Conservation (phyloP, 2,329 filamentous ascomycete species). For the Monilinia vaccinii-corymbosi region DNA sequence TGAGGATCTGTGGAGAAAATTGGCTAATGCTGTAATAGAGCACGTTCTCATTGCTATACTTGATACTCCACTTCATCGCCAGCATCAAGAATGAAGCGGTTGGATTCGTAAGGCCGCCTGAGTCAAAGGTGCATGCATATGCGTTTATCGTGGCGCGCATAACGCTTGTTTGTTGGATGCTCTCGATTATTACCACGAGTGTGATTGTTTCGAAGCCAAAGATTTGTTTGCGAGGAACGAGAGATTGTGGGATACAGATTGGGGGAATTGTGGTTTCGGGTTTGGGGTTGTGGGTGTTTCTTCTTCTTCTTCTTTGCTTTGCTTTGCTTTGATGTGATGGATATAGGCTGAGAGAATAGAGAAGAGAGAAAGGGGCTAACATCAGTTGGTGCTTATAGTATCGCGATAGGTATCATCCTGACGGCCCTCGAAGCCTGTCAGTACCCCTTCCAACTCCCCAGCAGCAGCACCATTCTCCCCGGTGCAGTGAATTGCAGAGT, state of each 20-base stretch:
- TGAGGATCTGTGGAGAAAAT: no score
- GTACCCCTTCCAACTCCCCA: constrained; percentile 19
- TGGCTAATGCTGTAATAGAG: constrained; percentile 13
- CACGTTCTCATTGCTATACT: constrained; percentile 17
- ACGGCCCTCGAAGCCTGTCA: constrained; percentile 23
- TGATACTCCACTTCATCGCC: constrained; percentile 17
- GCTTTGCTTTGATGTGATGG: not conserved
- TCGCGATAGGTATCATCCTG: constrained; percentile 19
- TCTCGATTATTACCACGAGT: constrained; percentile 15
- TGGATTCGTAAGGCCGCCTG: constrained; percentile 16
- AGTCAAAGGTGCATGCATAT: constrained; percentile 17
- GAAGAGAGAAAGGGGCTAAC: not conserved
- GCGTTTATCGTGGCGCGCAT: constrained; percentile 23
- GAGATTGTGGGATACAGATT: constrained; percentile 15
- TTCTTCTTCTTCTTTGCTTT: no score
- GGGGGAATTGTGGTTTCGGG: constrained; percentile 17
- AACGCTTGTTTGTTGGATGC: constrained; percentile 17
- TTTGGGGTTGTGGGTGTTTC: constrained; percentile 18
- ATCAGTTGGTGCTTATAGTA: constrained; percentile 7
- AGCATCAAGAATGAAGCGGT: constrained; percentile 17
- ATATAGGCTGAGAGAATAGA: not conserved
- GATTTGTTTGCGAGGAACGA: constrained; percentile 10
- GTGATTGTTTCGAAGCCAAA: constrained; percentile 16
- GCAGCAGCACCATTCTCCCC: not conserved
- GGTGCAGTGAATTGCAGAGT: constrained; percentile 14